Evolutionary conservation across 352 stramenopile species (phyloP), one percentile per base, ranked within the genome.

Genomic region (Phytophthora melonis): DNA sequence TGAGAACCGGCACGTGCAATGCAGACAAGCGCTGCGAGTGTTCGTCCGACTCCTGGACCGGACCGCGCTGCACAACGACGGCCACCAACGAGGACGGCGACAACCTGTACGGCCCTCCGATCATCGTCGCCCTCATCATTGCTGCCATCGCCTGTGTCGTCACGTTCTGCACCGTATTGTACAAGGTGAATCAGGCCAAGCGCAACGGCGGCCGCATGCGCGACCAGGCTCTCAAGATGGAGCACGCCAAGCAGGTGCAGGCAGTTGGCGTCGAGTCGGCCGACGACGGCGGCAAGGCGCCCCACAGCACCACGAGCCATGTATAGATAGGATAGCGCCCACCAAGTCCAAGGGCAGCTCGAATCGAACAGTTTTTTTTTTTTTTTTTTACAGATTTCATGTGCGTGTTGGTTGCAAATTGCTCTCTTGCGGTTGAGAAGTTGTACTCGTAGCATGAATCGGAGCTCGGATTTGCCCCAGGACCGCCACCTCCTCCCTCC

Each of bases 51-150:
- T 77, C 77, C 11, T 81, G 83, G 82, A 83, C 67, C 0, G 83
- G 83, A 7, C 83, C 83, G 2, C 82, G 82, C 3, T 91, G 83
- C 65, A 91, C 83, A 8, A 53, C 67, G 57, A 74, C 76, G 0
- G 68, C 56, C 9, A 77, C 36, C 9, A 70, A 76, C 27, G 66
- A 65, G 3, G 45, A 66, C 19, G 61, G 64, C 16, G 59, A 79
- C 55, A 63, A 72, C 27, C 25, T 79, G 2, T 79, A 80, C 47
- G 74, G 74, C 1, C 66, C 77, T 14, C 39, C 70, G 21, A 71
- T 80, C 0, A 39, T 77, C n/a, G 63, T 72, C 16, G 54, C 65
- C n/a, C 27, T 81, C 3, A 27, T 75, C 21, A 67, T 79, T 19
- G 74, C 57, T 36, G 70, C 7, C 13, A 10, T 72, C 21, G 74